Percentiles rank a stretch among this genome's conserved stretches.
These are phyloP conservation scores for Daldinia eschscholtzii DNA, from an alignment of 2,329 filamentous ascomycete genomes.

Conservation along the genomic window DNA sequence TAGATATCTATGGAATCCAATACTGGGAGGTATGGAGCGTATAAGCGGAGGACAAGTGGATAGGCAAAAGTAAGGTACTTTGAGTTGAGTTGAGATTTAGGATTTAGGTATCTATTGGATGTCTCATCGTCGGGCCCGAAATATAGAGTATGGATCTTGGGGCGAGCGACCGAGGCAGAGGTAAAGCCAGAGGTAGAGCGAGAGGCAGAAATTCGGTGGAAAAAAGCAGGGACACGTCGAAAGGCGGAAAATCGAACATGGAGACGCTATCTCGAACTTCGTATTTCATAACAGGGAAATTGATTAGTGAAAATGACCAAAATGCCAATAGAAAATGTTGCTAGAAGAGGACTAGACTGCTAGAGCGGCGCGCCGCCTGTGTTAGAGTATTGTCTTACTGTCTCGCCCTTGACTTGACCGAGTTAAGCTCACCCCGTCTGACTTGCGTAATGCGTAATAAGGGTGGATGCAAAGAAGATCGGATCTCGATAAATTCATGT, in stretches of 20 bases:
- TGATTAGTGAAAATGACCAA: conserved; percentile 18
- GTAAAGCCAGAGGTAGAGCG: no score
- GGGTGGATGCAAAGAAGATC: conserved; percentile 12
- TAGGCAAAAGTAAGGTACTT: neutral
- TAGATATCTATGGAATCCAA: conserved; percentile 14
- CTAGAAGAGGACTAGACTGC: conserved; percentile 33
- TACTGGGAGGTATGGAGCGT: neutral
- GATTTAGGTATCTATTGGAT: conserved; percentile 29
- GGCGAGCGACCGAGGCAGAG: conserved; percentile 9
- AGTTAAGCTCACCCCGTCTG: conserved; percentile 16
- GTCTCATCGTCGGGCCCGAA: conserved; percentile 34
- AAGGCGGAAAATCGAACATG: conserved; percentile 34
- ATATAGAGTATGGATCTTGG: conserved; percentile 13
- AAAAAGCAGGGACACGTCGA: conserved; percentile 25
- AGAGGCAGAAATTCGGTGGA: conserved; percentile 12
- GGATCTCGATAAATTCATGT: conserved; percentile 7
- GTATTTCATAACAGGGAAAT: conserved; percentile 38
- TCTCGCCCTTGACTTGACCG: conserved; percentile 30
- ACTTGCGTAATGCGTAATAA: conserved; percentile 16
- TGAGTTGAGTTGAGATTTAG: conserved; percentile 6
- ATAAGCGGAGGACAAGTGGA: conserved; percentile 14
- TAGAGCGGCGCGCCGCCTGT: conserved; percentile 35
- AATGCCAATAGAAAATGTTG: conserved; percentile 31
- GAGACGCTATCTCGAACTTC: conserved; percentile 38
- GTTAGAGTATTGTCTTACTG: conserved; percentile 28